These are phyloP conservation scores for Talaromyces borbonicus DNA, from an alignment of 495 filamentous ascomycete species.

Conservation along the genomic window DNA sequence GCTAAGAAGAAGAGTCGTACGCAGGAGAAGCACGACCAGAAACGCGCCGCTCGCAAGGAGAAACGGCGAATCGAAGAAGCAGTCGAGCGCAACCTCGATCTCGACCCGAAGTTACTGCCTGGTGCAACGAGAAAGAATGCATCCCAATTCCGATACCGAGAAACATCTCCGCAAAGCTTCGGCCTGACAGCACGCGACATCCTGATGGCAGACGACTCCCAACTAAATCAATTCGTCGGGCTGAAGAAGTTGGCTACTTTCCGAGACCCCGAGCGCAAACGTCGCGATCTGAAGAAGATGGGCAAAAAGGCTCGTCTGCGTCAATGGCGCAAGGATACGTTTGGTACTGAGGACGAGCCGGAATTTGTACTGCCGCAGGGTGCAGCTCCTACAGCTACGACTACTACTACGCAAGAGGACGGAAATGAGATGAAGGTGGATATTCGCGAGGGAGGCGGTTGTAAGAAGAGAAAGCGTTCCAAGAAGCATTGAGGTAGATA, in stretches of 20 bases:
- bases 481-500: constrained; percentile 40
- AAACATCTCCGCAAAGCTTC: constrained; percentile 82
- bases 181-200: constrained; percentile 86
- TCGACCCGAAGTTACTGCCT: constrained; percentile 51
- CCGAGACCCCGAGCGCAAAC: constrained; percentile 79
- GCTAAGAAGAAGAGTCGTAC: constrained; percentile 47
- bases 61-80: constrained; percentile 74
- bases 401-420: constrained; percentile 12
- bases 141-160: constrained; percentile 75
- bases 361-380: constrained; percentile 19
- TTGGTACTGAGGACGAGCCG: constrained; percentile 64
- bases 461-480: constrained; percentile 39
- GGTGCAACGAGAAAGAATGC: constrained; percentile 44
- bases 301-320: constrained; percentile 84
- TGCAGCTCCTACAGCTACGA: constrained; percentile 9
- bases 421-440: constrained; percentile 27
- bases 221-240: constrained; percentile 83
- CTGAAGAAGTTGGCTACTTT: constrained; percentile 91
- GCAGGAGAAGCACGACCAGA: constrained; percentile 59
- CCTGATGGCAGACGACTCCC: constrained; percentile 75
- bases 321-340: constrained; percentile 88
- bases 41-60: constrained; percentile 65
- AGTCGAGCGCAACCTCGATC: constrained; percentile 72
- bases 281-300: constrained; percentile 71
- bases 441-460: constrained; percentile 35